Percentiles rank a stretch among this genome's conserved stretches.
phyloP scores from a whole-genome alignment of 192 early-diverging fungal species.

The Coemansia sp. region DNA sequence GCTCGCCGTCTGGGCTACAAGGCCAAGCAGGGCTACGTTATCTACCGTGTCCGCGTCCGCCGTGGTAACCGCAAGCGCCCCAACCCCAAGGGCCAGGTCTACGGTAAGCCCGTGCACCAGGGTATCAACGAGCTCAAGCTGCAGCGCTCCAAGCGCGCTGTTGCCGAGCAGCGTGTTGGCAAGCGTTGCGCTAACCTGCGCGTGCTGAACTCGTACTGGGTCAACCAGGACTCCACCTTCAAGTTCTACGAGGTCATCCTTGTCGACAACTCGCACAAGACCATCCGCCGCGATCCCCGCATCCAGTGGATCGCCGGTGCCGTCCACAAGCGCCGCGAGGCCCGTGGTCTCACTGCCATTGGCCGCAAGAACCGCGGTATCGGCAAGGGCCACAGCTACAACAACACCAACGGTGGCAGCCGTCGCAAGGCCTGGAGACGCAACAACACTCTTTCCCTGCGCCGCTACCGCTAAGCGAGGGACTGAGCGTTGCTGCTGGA shows the following conservation, averaged over 20 bases:
- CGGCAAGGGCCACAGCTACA: slow-evolving; percentile 94
- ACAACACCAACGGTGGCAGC: slow-evolving; percentile 96
- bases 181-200: slow-evolving; percentile 96
- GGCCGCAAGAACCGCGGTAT: slow-evolving; percentile 97
- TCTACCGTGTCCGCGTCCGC: slow-evolving; percentile 99
- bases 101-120: slow-evolving; percentile 97
- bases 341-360: slow-evolving; percentile 94
- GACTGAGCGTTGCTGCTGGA: slow-evolving; percentile 2
- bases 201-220: slow-evolving; percentile 99
- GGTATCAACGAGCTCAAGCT: slow-evolving; percentile 99
- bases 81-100: slow-evolving; percentile 96
- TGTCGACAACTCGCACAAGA: slow-evolving; percentile 97
- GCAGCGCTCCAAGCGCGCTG: slow-evolving; percentile 89
- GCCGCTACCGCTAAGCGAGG: slow-evolving; percentile 81
- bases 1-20: slow-evolving; percentile 99
- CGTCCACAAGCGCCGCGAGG: slow-evolving; percentile 98
- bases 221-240: slow-evolving; percentile 99
- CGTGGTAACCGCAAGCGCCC: slow-evolving; percentile 98
- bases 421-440: slow-evolving; percentile 90
- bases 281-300: slow-evolving; percentile 96
- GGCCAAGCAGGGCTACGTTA: slow-evolving; percentile 99
- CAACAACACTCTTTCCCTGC: slow-evolving; percentile 94
- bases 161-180: slow-evolving; percentile 98
- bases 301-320: slow-evolving; percentile 99
- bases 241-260: slow-evolving; percentile 99